Base-by-base conservation (phyloP, 2,329 filamentous ascomycete species). In the Sclerotinia nivalis region DNA sequence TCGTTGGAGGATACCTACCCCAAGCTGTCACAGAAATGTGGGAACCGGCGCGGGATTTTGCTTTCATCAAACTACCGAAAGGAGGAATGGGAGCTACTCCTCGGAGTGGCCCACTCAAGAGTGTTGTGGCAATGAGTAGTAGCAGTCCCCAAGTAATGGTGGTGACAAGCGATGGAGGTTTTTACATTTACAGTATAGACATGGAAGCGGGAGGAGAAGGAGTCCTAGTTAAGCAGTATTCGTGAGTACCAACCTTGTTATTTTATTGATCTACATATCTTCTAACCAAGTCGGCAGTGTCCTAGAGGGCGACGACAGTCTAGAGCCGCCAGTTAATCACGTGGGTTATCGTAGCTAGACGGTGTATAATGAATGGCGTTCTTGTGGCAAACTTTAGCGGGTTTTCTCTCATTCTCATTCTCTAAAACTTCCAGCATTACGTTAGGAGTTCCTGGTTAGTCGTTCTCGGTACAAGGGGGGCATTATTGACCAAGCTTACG, bases 111-210 rank as follows among this genome's bases (percentile, higher is more conserved):
- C 89, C 92, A 0, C 81, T 97, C 54, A 86, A 92, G 74, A 97
- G 93, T 74, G 95, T 99, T n/a, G 96, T 99, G 56, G 95, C 96
- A 12, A 96, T 99, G 90, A 97, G 93, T 78, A 96, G 91, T 77
- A 97, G 90, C 78, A 94, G 92, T 37, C 96, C 96, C 0, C 94
- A 98, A 77, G 92, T 99, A 62, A 98, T 99, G 94, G 93, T 98
- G 0, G 94, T 97, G 20, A 99, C 96, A 0, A 97, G 91, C 75
- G 96, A 99, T 79, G 96, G 96, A 13, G 91, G 91, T 34, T 98
- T 97, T 78, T 97, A 96, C 76, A 91, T 98, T 43, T 99, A 95
- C 81, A 95, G 93, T 74, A 93, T 99, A 68, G 94, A 99, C 79
- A 88, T 99, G 83, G 94, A 97, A 75, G 92, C 92, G 72, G 96